Evolutionary conservation across 768 basidiomycete species (phyloP).

Genomic region (Serendipita sp.): DNA sequence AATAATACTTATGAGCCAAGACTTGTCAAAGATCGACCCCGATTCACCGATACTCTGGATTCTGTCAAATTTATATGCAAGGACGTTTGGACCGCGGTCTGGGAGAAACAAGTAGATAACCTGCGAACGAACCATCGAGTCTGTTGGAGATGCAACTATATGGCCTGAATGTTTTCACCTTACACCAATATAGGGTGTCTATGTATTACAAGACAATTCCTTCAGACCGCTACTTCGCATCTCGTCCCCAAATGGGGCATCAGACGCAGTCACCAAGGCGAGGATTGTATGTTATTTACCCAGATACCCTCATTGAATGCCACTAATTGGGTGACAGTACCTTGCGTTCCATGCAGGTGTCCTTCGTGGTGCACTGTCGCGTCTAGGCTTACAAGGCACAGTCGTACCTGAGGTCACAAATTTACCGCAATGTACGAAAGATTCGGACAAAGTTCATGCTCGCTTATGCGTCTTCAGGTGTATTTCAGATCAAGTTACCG

Average conservation of each 20-base stretch:
- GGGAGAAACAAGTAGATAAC: constrained; percentile 94
- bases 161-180: neutral
- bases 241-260: constrained; percentile 63
- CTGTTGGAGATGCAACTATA: constrained; percentile 14
- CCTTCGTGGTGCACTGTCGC: constrained; percentile 62
- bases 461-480: constrained; percentile 30
- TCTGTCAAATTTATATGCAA: constrained; percentile 93
- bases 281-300: constrained; percentile 37
- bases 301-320: neutral
- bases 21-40: constrained; percentile 52
- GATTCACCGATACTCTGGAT: constrained; percentile 73
- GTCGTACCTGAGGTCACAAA: constrained; percentile 65
- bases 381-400: constrained; percentile 58
- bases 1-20: constrained; percentile 23
- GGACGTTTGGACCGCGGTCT: constrained; percentile 81
- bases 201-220: constrained; percentile 80
- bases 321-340: constrained; percentile 31
- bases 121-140: constrained; percentile 88
- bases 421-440: constrained; percentile 64
- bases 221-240: constrained; percentile 74
- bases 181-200: constrained; percentile 48
- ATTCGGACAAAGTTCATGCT: neutral
- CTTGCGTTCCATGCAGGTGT: constrained; percentile 69
- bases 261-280: constrained; percentile 54
- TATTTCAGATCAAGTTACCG: constrained; percentile 67